phyloP scores from a whole-genome alignment of 2,329 filamentous ascomycete species.

The Fusarium lateritium region DNA sequence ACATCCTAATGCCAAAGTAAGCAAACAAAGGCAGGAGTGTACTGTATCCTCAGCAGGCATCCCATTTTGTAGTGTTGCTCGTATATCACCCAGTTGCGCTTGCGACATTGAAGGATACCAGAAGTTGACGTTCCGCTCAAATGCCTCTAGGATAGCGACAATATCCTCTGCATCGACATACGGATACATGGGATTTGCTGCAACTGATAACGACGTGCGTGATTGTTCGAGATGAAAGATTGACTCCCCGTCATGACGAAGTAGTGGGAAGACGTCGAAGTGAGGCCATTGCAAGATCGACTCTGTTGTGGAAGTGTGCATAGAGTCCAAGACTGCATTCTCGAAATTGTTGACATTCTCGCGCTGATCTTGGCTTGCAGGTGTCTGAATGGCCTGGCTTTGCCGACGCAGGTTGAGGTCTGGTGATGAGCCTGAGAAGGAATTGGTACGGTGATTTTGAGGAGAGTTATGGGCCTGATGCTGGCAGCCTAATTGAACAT shows the following conservation, averaged over 20 bases:
- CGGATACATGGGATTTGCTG: constrained; percentile 57
- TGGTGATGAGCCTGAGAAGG: constrained; percentile 44
- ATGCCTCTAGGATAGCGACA: constrained; percentile 59
- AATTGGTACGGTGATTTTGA: constrained; percentile 37
- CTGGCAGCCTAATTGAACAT: constrained; percentile 21
- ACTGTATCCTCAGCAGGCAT: constrained; percentile 56
- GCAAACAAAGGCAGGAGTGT: constrained; percentile 59
- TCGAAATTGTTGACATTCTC: constrained; percentile 53
- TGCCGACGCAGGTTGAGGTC: constrained; percentile 39
- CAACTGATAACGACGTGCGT: constrained; percentile 55
- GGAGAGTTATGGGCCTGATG: constrained; percentile 39
- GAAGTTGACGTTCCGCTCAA: constrained; percentile 65
- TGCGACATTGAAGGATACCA: constrained; percentile 67
- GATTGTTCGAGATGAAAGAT: constrained; percentile 65
- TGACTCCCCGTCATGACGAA: constrained; percentile 60
- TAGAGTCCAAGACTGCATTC: constrained; percentile 64
- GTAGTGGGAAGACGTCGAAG: constrained; percentile 61
- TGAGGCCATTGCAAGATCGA: constrained; percentile 67
- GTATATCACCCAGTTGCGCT: constrained; percentile 54
- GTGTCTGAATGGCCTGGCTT: constrained; percentile 47
- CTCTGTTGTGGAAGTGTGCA: constrained; percentile 67
- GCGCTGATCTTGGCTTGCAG: constrained; percentile 37
- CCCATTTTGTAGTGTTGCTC: constrained; percentile 52
- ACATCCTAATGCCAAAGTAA: constrained; percentile 65
- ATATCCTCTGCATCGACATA: constrained; percentile 60